Evolutionary conservation across 1,284 basidiomycete species (phyloP), one percentile per base, ranked within the genome.

Genomic region (Volvariella surrecta): DNA sequence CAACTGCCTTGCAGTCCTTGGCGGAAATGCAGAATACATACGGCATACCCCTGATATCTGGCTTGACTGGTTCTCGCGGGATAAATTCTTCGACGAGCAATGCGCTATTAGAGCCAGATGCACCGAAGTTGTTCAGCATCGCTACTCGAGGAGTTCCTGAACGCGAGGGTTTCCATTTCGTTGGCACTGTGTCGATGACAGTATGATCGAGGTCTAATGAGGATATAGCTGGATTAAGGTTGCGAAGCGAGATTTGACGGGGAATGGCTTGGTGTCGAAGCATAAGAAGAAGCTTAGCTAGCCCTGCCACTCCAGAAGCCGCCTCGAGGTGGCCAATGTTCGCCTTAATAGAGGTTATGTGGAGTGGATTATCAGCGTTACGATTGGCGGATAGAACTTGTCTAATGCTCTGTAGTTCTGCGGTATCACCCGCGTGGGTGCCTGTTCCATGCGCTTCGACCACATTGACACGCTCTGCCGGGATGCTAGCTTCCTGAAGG

Each of bases 251-350:
- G 28, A 83, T 75, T 47, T 76, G 74, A 28, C 62, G 64, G 2
- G 82, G 82, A 39, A 87, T 79, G 2, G 54, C 51, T 8, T 60
- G 57, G 37, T 80, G 64, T 21, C 62, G 66, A 34, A 87, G 52
- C 83, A 86, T 86, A 37, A 86, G 59, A 20, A 87, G 57, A 31
- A 85, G 61, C 50, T 87, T 87, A 13, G 77, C 81, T 2, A 87
- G 68, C 15, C 80, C 74, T 7, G 79, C 78, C 4, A 77, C 74
- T 1, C 83, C 84, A 16, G 81, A 84, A 6, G 84, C 83, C 1
- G 83, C 81, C 54, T 85, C 84, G 2, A 82, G 61, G 53, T 87
- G 83, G 0, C 84, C 83, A 22, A 85, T 74, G 53, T 83, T 85
- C 10, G 73, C 79, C 50, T 86, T 87, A 50, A 85, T 62, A 1